A percentile compares a stretch with the other conserved stretches of the same genome.
These are phyloP conservation scores for Hyparrhenia diplandra DNA, from an alignment of 176 grass and related monocot genomes.

Conservation along the genomic window DNA sequence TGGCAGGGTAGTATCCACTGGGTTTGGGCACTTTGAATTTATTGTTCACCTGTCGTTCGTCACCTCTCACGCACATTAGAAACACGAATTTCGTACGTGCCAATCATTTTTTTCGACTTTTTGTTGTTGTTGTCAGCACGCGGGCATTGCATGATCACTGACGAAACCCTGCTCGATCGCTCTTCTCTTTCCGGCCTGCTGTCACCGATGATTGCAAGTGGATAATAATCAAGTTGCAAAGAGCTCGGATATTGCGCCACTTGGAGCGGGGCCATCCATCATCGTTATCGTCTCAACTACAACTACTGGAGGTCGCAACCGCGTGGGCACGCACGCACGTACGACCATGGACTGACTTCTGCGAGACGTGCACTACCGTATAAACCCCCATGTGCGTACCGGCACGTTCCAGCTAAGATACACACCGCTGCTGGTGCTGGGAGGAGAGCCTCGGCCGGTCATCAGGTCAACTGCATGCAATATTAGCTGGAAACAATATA, in stretches of 20 bases:
- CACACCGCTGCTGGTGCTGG: background rate
- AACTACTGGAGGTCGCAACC: conserved; percentile 5
- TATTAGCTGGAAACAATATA: conserved; percentile 30
- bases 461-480: conserved; percentile 24
- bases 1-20: no score
- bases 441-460: background rate
- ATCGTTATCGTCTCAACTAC: background rate
- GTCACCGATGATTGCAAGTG: conserved; percentile 17
- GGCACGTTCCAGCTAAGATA: conserved; percentile 7
- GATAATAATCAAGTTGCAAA: conserved; percentile 33
- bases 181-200: no score
- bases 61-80: no score
- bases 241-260: conserved; percentile 26
- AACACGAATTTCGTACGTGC: no score
- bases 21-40: no score
- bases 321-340: conserved; percentile 1
- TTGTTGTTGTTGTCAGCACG: no score
- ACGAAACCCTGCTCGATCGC: background rate
- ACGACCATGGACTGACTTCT: conserved; percentile 11
- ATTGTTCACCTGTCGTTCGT: no score
- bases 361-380: conserved; percentile 20
- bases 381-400: conserved; percentile 37
- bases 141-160: no score
- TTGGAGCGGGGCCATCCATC: background rate
- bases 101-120: no score